Base-by-base conservation (phyloP, 1,284 basidiomycete species). In the Tremellales sp. region DNA sequence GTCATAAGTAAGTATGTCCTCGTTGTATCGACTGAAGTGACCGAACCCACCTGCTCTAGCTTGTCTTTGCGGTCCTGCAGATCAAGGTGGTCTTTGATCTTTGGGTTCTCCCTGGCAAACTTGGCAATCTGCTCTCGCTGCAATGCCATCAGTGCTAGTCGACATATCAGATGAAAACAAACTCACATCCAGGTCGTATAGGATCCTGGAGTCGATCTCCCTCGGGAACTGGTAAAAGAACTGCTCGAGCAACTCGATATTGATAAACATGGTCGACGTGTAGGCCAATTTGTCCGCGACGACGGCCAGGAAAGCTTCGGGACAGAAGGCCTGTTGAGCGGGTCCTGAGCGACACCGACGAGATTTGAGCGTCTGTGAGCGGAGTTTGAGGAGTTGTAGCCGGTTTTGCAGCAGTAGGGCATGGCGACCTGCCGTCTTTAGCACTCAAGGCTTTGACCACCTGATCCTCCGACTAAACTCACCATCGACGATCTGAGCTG, bases 221-320 rank as follows among this genome's bases (percentile, higher is more conserved):
- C 93, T 84, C 47, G 94, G 94, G 78, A 98, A 97, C 85, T 96
- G 89, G 69, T 97, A 97, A 78, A 98, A 97, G 81, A 98, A 99
- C 66, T 97, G 92, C 65, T 93, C 89, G 1, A 98, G 81, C 8
- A 98, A 79, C 73, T 98, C 94, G 52, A 97, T 93, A 75, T 89
- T 97, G 79, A 99, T 94, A 75, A 98, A 98, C 87, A 97, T 92
- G 2, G 93, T 85, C 0, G 90, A 88, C 0, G 93, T 97, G 68
- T 93, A 88, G 0, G 94, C 91, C 29, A 99, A 80, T 75, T 98
- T 97, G 73, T 97, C 91, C 2, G 94, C 90, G 10, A 99, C 91
- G 25, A 96, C 90, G 61, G 92, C 86, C 53, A 99, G 79, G 81
- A 98, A 98, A 0, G 89, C 87, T 71, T 99, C 96, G 0, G 96